Base-by-base conservation (phyloP, 2,329 filamentous ascomycete genomes). In the Pezizomycotina sp. region DNA sequence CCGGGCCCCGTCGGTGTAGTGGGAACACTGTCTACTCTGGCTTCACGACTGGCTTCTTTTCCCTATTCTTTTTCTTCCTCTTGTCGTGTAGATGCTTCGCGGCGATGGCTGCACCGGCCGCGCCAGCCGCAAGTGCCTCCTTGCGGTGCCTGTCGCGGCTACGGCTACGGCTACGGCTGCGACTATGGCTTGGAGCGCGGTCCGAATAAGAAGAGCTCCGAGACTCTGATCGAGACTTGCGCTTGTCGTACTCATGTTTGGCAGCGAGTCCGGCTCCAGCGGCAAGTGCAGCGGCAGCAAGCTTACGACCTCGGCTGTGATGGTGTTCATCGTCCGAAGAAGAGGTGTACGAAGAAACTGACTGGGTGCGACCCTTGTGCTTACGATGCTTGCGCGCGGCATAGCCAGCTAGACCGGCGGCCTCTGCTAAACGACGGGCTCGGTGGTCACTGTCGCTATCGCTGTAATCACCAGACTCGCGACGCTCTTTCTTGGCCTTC, bases 1-100 rank as follows among this genome's bases (percentile, higher is more conserved):
- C 36, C 25, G 29, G 28, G 26, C 29, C 36, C 9, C n/a, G n/a
- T n/a, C n/a, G 41, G 41, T 32, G 41, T 44, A 16, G 28, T 44
- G 19, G 41, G 41, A 28, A 34, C 41, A 10, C 41, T 44, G 36
- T 18, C 39, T 37, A n/a, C 40, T 44, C 26, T 44, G 39, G 27
- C 41, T 31, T 16, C 31, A 26, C 14, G 36, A 18, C 12, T 32
- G 21, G 36, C 36, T 43, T n/a, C 27, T 44, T 27, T 30, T 37
- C 22, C 37, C 28, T 8, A 20, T 40, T 37, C 28, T 31, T 40
- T 4, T 30, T 32, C 24, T 44, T 44, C 23, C 26, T 44, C 22
- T 44, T 44, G 37, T 44, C 41, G 20, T 44, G 41, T 20, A 34
- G 36, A 13, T 36, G 36, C 36, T 44, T 44, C 25, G 36, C 41